These are phyloP conservation scores for Asterophora parasitica DNA, from an alignment of 768 basidiomycete genomes.

Conservation along the genomic window DNA sequence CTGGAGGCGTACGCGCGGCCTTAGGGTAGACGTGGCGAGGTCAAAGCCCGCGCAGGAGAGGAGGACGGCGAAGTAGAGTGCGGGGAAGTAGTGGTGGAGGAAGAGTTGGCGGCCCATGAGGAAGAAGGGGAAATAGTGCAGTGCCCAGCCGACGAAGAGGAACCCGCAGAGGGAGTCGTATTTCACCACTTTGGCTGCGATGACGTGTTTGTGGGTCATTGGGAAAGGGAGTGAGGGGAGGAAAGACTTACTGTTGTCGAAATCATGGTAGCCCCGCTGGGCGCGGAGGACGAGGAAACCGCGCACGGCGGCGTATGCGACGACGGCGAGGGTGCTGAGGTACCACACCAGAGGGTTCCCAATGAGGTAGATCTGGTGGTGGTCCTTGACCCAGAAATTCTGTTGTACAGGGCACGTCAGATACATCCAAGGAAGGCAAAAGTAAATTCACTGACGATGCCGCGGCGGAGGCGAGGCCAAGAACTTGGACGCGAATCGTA, in stretches of 20 bases:
- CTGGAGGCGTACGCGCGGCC: conserved; percentile 74
- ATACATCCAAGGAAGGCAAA: background rate
- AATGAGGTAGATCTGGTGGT: conserved; percentile 90
- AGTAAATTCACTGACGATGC: conserved; percentile 68
- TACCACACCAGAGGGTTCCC: conserved; percentile 97
- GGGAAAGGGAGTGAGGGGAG: background rate
- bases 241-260: conserved; percentile 76
- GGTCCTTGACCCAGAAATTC: conserved; percentile 99
- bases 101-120: conserved; percentile 96
- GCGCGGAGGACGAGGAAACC: conserved; percentile 81
- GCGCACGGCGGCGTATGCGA: conserved; percentile 62
- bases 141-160: conserved; percentile 84
- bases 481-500: conserved; percentile 90
- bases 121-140: conserved; percentile 98
- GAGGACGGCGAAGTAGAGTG: conserved; percentile 90
- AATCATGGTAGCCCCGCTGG: conserved; percentile 88
- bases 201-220: background rate
- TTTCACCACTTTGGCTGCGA: conserved; percentile 78
- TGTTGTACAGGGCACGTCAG: conserved; percentile 22
- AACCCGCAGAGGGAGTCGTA: conserved; percentile 90
- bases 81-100: conserved; percentile 97
- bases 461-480: conserved; percentile 90
- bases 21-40: conserved; percentile 71
- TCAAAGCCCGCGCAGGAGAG: conserved; percentile 78
- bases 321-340: conserved; percentile 68